Conservation (phyloP, 2,329 filamentous ascomycete genomes). For the Cordyceps tenuipes region DNA sequence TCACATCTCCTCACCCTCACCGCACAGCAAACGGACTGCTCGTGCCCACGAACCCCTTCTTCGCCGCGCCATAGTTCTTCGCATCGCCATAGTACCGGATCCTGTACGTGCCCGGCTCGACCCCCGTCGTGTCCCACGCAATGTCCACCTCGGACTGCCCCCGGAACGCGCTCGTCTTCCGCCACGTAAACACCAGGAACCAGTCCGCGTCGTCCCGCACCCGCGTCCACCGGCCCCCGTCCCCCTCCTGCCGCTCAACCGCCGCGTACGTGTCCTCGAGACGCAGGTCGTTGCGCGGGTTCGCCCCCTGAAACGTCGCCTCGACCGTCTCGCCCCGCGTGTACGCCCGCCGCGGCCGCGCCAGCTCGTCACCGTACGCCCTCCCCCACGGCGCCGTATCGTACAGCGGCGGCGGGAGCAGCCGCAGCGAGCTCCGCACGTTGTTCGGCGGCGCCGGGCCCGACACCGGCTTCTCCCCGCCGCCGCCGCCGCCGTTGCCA, state of each 20-base stretch:
- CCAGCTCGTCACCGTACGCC: slow-evolving; percentile 60
- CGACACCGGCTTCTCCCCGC: slow-evolving; percentile 27
- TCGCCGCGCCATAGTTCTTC: slow-evolving; percentile 54
- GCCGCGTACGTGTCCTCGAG: slow-evolving; percentile 70
- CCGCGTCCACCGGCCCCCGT: slow-evolving; percentile 45
- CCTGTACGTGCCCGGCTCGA: slow-evolving; percentile 62
- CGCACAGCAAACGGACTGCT: slow-evolving; percentile 50
- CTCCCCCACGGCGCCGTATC: slow-evolving; percentile 60
- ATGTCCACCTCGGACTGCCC: slow-evolving; percentile 72
- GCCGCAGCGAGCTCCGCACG: slow-evolving; percentile 60
- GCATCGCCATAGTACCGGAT: slow-evolving; percentile 78
- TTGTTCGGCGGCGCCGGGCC: slow-evolving; percentile 71
- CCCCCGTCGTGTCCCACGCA: slow-evolving; percentile 58
- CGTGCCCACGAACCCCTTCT: slow-evolving; percentile 61
- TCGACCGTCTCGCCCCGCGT: slow-evolving; percentile 51
- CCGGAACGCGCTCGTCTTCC: slow-evolving; percentile 56
- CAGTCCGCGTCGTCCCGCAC: slow-evolving; percentile 73
- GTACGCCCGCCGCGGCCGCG: slow-evolving; percentile 47
- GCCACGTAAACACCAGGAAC: slow-evolving; percentile 76
- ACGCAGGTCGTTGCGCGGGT: slow-evolving; percentile 79
- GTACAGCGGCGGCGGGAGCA: slow-evolving; percentile 70
- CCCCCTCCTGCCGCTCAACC: slow-evolving; percentile 52
- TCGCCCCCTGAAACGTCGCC: slow-evolving; percentile 73
- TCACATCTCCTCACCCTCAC: slow-evolving; percentile 31
- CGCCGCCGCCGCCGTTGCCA: slow-evolving; percentile 17